Base-by-base conservation (phyloP, 202 grass and related monocot species). In the Brachypodium distachyon region DNA sequence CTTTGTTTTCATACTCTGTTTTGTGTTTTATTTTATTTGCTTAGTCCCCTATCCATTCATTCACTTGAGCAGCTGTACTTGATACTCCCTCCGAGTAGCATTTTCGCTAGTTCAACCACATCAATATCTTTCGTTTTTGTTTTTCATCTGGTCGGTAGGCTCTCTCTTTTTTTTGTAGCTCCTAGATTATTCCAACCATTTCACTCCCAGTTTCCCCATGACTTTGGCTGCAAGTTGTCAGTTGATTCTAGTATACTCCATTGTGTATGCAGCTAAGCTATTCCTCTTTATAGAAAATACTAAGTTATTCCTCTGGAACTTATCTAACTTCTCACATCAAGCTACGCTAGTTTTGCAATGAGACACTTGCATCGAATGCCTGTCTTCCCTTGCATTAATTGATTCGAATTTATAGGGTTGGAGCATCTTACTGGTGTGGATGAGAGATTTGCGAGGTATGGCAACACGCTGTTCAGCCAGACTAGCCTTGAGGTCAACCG, bases 401-500 rank as follows among this genome's bases (percentile, higher is more conserved):
- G 16, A 61, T 48, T 75, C 19, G 8, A 60, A 68, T 72, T 85
- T 86, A 12, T 37, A 98, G 95, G 91, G 42, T 84, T 98, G 91
- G 95, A 92, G 54, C 88, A 84, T 57, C 85, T 98, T 77, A 50
- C 71, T 58, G 56, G 56, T 44, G 12, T 88, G 32, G 91, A 98
- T 40, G 65, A 78, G 52, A 81, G 91, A 39, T 98, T 98, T 74
- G 72, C 54, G 34, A 79, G 65, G 72, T 98, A 92, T 70, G 63
- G 59, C 13, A 59, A 74, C 1, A 92, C 91, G 14, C 84, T 98
- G 12, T 97, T 98, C 82, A 90, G 87, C 70, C 76, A 94, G 77
- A 90, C 80, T 21, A 98, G 89, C 81, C 84, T 98, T 36, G 91
- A 94, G 42, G 36, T 92, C 57, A 86, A 98, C 52, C 84, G 95